Evolutionary conservation across 2,329 filamentous ascomycete genomes (phyloP).

Genomic region (Cladosporium cucumerinum): DNA sequence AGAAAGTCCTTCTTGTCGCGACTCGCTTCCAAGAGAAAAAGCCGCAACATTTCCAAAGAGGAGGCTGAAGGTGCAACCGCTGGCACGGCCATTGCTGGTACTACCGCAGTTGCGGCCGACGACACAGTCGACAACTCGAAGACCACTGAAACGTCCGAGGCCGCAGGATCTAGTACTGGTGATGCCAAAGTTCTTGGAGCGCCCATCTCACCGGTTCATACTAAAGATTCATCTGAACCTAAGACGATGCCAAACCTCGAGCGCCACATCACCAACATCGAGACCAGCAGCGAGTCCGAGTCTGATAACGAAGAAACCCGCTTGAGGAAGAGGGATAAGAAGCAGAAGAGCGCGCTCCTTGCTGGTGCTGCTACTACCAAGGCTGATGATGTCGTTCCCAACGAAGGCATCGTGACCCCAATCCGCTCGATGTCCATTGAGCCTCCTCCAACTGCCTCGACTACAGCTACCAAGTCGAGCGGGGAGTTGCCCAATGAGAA

Average conservation of each 20-base stretch:
- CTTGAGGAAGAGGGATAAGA: constrained; percentile 22
- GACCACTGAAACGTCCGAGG: not conserved
- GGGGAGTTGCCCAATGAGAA: not conserved
- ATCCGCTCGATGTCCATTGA: not conserved
- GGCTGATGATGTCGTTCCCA: not conserved
- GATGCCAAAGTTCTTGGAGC: constrained; percentile 5
- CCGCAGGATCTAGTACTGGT: not conserved
- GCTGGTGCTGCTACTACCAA: not conserved
- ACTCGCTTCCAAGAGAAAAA: constrained; percentile 21
- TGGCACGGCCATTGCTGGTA: constrained; percentile 14
- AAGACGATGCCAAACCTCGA: constrained; percentile 30
- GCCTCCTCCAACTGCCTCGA: constrained; percentile 1
- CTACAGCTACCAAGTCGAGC: not conserved
- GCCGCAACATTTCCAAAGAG: constrained; percentile 29
- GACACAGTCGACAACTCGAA: constrained; percentile 14
- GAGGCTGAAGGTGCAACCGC: constrained; percentile 19
- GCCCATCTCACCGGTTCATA: constrained; percentile 5
- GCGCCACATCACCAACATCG: constrained; percentile 32
- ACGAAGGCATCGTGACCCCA: not conserved
- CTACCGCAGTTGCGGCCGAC: constrained; percentile 13
- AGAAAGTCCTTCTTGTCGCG: constrained; percentile 15
- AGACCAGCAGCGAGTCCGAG: constrained; percentile 22
- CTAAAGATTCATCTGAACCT: constrained; percentile 8
- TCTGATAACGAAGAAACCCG: constrained; percentile 20
- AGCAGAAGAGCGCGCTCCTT: not conserved